Conservation (phyloP, 2,329 filamentous ascomycete genomes). For the Myriosclerotinia duriaeana region DNA sequence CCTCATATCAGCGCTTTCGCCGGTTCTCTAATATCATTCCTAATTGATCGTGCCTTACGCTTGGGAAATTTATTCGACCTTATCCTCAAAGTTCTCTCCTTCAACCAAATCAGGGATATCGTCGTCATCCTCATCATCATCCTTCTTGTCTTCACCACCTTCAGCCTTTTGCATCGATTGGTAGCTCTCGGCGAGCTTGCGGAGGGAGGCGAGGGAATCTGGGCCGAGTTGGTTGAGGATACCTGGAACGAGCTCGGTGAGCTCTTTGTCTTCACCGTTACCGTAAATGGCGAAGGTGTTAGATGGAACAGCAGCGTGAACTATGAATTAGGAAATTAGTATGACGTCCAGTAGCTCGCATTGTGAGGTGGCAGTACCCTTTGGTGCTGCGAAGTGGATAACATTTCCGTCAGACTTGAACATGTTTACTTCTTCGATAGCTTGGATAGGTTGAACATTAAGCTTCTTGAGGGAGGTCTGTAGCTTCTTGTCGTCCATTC, state of each 20-base stretch:
- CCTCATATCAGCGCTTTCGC: slow-evolving; percentile 30
- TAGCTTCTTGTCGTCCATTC: slow-evolving; percentile 99
- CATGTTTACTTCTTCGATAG: slow-evolving; percentile 99
- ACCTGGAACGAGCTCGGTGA: slow-evolving; percentile 97
- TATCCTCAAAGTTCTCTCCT: slow-evolving; percentile 97
- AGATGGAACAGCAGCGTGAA: slow-evolving; percentile 93
- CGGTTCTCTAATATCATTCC: slow-evolving; percentile 25
- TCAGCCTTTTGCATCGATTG: slow-evolving; percentile 97
- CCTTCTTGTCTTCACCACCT: slow-evolving; percentile 71
- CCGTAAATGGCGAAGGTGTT: slow-evolving; percentile 99
- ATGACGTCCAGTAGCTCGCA: not conserved
- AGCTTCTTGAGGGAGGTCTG: slow-evolving; percentile 98
- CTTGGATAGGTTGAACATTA: slow-evolving; percentile 98
- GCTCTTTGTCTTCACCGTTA: slow-evolving; percentile 98
- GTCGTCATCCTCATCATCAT: slow-evolving; percentile 69
- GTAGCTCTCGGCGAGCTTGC: slow-evolving; percentile 99
- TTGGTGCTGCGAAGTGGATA: slow-evolving; percentile 97
- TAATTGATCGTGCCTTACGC: slow-evolving; percentile 13
- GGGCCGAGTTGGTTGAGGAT: slow-evolving; percentile 99
- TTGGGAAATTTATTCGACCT: slow-evolving; percentile 51
- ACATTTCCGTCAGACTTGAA: slow-evolving; percentile 99
- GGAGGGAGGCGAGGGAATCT: slow-evolving; percentile 94
- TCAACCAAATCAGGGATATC: slow-evolving; percentile 97
- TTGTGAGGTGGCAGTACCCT: slow-evolving; percentile 59
- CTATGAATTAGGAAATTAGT: slow-evolving; percentile 49